Percentiles rank a stretch among this genome's conserved stretches.
These are phyloP conservation scores for Gynostemma pentaphyllum DNA, from an alignment of 306 rosid genomes.

Conservation along the genomic window DNA sequence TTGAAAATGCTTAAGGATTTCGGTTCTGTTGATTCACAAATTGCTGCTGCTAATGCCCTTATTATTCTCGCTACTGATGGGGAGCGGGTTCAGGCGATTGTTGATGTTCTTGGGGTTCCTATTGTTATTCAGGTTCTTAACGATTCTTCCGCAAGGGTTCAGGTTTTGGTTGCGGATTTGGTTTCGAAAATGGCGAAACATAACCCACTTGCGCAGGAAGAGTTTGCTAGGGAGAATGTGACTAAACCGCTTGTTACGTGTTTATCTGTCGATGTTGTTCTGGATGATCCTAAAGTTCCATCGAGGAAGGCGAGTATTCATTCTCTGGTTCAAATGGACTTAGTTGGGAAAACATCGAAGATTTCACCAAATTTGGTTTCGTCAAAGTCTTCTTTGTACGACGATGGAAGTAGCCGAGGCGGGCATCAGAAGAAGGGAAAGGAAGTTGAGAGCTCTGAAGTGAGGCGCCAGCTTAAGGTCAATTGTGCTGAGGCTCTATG, in stretches of 20 bases:
- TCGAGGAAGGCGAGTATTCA: constrained; percentile 37
- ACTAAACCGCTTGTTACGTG: constrained; percentile 52
- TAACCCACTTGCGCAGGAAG: constrained; percentile 37
- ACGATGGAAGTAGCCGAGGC: constrained; percentile 51
- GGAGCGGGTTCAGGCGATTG: constrained; percentile 25
- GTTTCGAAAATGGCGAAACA: constrained; percentile 59
- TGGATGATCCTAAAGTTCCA: constrained; percentile 38
- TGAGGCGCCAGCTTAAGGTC: constrained; percentile 41
- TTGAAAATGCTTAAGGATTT: constrained; percentile 56
- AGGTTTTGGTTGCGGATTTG: constrained; percentile 43
- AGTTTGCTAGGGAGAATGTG: constrained; percentile 68
- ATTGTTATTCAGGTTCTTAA: constrained; percentile 50
- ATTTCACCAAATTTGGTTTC: neutral
- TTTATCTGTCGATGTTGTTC: constrained; percentile 50
- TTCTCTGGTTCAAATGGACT: constrained; percentile 41
- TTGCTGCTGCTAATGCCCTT: constrained; percentile 62
- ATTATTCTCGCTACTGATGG: constrained; percentile 30
- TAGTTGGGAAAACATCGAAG: constrained; percentile 2
- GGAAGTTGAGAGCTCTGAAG: constrained; percentile 43
- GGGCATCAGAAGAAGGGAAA: constrained; percentile 38
- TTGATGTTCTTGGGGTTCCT: constrained; percentile 35
- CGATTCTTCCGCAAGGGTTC: constrained; percentile 50
- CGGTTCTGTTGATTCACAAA: constrained; percentile 49
- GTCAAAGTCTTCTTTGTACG: constrained; percentile 16
- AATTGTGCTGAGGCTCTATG: constrained; percentile 76